Conservation (phyloP, 2,329 filamentous ascomycete genomes). For the Talaromyces sp. region DNA sequence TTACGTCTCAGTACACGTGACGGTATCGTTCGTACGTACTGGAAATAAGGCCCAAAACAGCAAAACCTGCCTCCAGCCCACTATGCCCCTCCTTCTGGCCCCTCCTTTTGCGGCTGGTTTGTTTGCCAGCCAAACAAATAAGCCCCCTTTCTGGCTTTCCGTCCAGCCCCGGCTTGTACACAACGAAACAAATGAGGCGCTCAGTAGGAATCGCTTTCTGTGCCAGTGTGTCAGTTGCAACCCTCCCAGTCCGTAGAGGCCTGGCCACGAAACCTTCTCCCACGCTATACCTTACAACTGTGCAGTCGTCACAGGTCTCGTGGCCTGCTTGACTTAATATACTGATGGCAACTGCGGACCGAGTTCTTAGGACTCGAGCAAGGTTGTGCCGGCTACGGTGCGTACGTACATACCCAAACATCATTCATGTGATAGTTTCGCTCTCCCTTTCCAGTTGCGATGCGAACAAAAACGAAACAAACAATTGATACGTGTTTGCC, state of each 20-base stretch:
- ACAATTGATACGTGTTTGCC: background rate
- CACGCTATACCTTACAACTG: background rate
- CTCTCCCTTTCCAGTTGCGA: background rate
- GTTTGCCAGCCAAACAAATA: background rate
- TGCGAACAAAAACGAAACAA: background rate
- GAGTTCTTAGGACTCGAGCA: background rate
- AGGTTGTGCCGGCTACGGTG: background rate
- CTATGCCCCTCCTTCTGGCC: conserved; percentile 13
- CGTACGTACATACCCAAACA: background rate
- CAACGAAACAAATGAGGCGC: conserved; percentile 13
- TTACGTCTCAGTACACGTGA: background rate
- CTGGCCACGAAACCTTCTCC: conserved; percentile 1
- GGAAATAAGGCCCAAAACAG: background rate
- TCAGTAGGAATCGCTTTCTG: background rate
- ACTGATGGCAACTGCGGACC: background rate
- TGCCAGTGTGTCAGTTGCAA: conserved; percentile 10
- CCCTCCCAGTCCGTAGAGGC: background rate
- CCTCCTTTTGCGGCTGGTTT: conserved; percentile 11
- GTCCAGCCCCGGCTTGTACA: conserved; percentile 1
- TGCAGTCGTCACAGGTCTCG: background rate
- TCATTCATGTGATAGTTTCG: background rate
- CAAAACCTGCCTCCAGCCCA: background rate
- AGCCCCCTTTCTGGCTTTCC: conserved; percentile 11
- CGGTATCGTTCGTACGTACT: background rate
- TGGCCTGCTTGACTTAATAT: background rate